These are phyloP conservation scores for Brassica carinata DNA, from an alignment of 345 rosid species.

Conservation along the genomic window DNA sequence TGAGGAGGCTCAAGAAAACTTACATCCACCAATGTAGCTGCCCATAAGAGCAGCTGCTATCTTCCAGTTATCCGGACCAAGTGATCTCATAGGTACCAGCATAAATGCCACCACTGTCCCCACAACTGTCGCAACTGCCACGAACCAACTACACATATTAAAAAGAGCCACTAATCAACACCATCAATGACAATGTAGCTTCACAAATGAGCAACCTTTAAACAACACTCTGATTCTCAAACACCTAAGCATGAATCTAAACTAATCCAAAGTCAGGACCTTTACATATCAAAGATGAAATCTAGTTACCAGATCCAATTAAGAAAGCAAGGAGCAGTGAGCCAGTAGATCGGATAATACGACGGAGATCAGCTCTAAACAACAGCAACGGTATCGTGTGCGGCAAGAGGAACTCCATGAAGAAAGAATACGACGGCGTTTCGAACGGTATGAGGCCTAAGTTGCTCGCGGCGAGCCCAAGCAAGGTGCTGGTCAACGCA, in stretches of 20 bases:
- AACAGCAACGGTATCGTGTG: slow-evolving; percentile 67
- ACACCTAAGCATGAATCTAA: slow-evolving; percentile 8
- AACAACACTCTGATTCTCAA: slow-evolving; percentile 11
- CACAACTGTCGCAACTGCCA: slow-evolving; percentile 66
- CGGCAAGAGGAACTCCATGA: slow-evolving; percentile 70
- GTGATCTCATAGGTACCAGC: slow-evolving; percentile 84
- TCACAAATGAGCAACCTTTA: background rate
- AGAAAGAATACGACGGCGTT: slow-evolving; percentile 62
- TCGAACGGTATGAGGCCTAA: slow-evolving; percentile 63
- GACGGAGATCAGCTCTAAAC: slow-evolving; percentile 81
- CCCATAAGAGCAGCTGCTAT: slow-evolving; percentile 95
- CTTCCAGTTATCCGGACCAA: slow-evolving; percentile 89
- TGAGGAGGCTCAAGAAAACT: slow-evolving; percentile 33
- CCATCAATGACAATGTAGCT: slow-evolving; percentile 1
- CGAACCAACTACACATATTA: slow-evolving; percentile 9
- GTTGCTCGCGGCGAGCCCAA: slow-evolving; percentile 81
- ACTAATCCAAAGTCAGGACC: background rate
- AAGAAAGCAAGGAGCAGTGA: slow-evolving; percentile 71
- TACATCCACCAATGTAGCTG: slow-evolving; percentile 83
- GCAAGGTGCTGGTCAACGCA: slow-evolving; percentile 74
- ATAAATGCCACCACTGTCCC: slow-evolving; percentile 75
- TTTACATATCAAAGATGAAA: background rate
- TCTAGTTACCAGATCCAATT: slow-evolving; percentile 61
- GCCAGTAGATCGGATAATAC: slow-evolving; percentile 64
- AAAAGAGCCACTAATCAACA: background rate